These are phyloP conservation scores for Akanthomyces lecanii DNA, from an alignment of 2,329 filamentous ascomycete species.

Conservation along the genomic window DNA sequence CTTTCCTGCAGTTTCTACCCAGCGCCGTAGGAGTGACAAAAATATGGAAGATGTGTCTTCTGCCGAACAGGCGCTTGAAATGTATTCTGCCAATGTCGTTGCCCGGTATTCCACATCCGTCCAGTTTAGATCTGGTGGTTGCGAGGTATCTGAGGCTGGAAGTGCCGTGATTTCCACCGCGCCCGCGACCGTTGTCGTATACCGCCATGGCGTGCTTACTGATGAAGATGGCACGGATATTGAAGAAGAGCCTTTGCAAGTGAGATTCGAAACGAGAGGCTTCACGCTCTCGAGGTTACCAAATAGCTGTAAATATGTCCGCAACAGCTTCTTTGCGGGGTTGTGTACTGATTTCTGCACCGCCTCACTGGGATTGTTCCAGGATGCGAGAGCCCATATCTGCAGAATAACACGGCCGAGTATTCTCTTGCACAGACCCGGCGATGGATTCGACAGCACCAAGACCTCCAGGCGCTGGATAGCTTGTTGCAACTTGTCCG, in stretches of 20 bases:
- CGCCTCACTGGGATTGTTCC: slow-evolving; percentile 34
- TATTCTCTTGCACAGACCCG: slow-evolving; percentile 59
- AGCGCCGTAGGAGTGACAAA: slow-evolving; percentile 53
- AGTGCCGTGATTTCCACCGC: slow-evolving; percentile 35
- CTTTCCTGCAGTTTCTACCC: slow-evolving; percentile 40
- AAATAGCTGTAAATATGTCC: slow-evolving; percentile 54
- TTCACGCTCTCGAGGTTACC: slow-evolving; percentile 47
- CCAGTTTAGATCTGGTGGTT: slow-evolving; percentile 33
- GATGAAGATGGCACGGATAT: slow-evolving; percentile 15
- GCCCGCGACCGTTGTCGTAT: slow-evolving; percentile 45
- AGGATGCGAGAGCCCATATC: slow-evolving; percentile 59
- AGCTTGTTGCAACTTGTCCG: slow-evolving; percentile 45
- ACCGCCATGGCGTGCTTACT: slow-evolving; percentile 47
- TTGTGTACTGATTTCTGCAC: slow-evolving; percentile 38
- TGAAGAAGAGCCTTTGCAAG: slow-evolving; percentile 46
- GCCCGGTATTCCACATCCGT: slow-evolving; percentile 46
- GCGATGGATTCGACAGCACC: slow-evolving; percentile 60
- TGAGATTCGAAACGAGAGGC: slow-evolving; percentile 49
- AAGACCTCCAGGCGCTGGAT: slow-evolving; percentile 54
- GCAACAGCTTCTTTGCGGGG: slow-evolving; percentile 48
- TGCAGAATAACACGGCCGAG: slow-evolving; percentile 55
- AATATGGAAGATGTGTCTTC: slow-evolving; percentile 59
- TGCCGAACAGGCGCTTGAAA: slow-evolving; percentile 48
- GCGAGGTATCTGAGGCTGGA: slow-evolving; percentile 15
- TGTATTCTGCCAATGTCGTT: slow-evolving; percentile 43